Conservation (phyloP, 192 early-diverging fungal species). For the Coemansia biformis region DNA sequence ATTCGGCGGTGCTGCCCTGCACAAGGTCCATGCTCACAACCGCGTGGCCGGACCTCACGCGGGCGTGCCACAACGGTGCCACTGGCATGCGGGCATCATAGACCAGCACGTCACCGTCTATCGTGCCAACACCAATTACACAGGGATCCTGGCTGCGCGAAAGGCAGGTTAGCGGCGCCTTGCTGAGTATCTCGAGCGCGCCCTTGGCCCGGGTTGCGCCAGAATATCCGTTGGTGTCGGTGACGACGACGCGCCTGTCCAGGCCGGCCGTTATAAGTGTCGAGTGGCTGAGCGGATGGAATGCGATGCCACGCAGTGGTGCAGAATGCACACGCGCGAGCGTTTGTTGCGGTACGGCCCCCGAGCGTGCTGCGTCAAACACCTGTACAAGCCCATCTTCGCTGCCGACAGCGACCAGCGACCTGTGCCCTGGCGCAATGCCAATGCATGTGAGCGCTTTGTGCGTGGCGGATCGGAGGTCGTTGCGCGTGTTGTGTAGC, state of each 20-base stretch:
- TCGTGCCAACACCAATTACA: constrained; percentile 21
- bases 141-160: constrained; percentile 13
- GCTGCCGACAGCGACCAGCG: constrained; percentile 33
- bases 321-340: constrained; percentile 28
- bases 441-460: constrained; percentile 29
- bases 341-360: constrained; percentile 18
- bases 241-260: constrained; percentile 26
- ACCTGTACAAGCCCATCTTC: constrained; percentile 47
- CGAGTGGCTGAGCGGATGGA: constrained; percentile 8
- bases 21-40: constrained; percentile 24
- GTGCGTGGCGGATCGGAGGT: constrained; percentile 35
- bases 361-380: constrained; percentile 34
- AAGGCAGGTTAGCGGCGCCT: constrained; percentile 29
- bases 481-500: constrained; percentile 36
- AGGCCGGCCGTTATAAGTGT: constrained; percentile 23
- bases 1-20: not conserved
- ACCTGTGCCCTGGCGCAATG: constrained; percentile 20
- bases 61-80: constrained; percentile 23
- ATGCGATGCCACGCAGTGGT: constrained; percentile 31
- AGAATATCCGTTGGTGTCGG: constrained; percentile 21
- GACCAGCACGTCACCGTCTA: constrained; percentile 34
- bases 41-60: constrained; percentile 6
- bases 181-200: constrained; percentile 6
- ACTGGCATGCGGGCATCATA: constrained; percentile 22
- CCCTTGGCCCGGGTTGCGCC: not conserved